Conservation (phyloP, 371 early-diverging fungal species). For the Rhizomucor miehei region DNA sequence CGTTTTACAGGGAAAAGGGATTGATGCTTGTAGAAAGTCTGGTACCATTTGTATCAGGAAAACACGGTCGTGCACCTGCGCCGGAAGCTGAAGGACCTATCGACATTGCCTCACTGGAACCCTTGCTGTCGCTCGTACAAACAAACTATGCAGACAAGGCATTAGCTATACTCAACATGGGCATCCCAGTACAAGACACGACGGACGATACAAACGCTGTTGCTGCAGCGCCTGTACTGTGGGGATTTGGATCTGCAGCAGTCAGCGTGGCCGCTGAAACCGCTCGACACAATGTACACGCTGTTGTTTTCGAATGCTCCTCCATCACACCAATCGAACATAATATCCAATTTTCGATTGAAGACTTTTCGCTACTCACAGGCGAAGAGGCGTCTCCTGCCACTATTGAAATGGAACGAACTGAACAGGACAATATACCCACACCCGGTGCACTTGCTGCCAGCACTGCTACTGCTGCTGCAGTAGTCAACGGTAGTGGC, state of each 20-base stretch:
- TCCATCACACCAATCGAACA: conserved; percentile 42
- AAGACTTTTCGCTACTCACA: conserved; percentile 43
- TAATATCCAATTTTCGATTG: conserved; percentile 46
- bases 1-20: conserved; percentile 63
- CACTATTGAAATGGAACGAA: neutral
- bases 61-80: conserved; percentile 8
- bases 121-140: conserved; percentile 57
- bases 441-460: neutral
- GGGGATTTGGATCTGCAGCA: conserved; percentile 31
- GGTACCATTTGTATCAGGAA: conserved; percentile 52
- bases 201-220: conserved; percentile 10
- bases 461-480: neutral
- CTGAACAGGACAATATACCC: neutral
- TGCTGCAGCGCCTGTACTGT: conserved; percentile 25
- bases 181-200: conserved; percentile 38
- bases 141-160: conserved; percentile 69
- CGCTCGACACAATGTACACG: conserved; percentile 51
- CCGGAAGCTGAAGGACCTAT: conserved; percentile 14
- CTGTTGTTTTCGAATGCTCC: conserved; percentile 51
- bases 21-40: conserved; percentile 64
- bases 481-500: neutral
- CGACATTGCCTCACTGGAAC: conserved; percentile 48
- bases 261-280: conserved; percentile 24
- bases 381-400: conserved; percentile 21
- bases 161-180: conserved; percentile 65